These are phyloP conservation scores for Xylaria nigripes DNA, from an alignment of 495 filamentous ascomycete species.

Conservation along the genomic window DNA sequence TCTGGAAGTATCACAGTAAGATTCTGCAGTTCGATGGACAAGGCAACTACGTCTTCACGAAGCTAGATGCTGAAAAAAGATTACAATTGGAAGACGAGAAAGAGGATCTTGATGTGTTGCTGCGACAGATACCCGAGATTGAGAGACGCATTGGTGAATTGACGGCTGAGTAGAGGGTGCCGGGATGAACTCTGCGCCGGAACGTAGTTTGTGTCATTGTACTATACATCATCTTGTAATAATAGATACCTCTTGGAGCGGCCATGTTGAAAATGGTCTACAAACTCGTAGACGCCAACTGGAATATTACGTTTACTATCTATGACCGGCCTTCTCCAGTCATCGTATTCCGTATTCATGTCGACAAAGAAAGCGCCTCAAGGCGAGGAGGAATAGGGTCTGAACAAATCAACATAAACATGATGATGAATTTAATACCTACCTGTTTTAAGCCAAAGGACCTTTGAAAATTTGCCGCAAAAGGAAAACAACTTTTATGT, in stretches of 20 bases:
- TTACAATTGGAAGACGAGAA: constrained; percentile 90
- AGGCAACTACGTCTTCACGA: constrained; percentile 82
- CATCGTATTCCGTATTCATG: too few relatives aligned
- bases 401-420: too few relatives aligned
- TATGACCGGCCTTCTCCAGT: too few relatives aligned
- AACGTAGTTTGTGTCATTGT: background rate
- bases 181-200: background rate
- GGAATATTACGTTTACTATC: too few relatives aligned
- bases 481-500: too few relatives aligned
- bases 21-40: constrained; percentile 97
- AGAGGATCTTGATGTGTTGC: constrained; percentile 80
- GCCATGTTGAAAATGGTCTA: background rate
- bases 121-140: constrained; percentile 78
- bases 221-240: background rate
- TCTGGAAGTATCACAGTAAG: constrained; percentile 92
- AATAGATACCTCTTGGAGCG: background rate
- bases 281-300: background rate
- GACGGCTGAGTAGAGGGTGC: constrained; percentile 30
- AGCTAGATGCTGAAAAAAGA: constrained; percentile 79
- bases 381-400: too few relatives aligned
- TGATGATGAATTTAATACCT: too few relatives aligned
- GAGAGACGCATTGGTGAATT: constrained; percentile 79
- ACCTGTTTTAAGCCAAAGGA: too few relatives aligned
- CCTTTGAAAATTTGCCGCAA: too few relatives aligned
- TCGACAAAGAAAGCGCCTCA: too few relatives aligned